Base-by-base conservation (phyloP, 2,329 filamentous ascomycete species). In the Neodidymelliopsis sp. region DNA sequence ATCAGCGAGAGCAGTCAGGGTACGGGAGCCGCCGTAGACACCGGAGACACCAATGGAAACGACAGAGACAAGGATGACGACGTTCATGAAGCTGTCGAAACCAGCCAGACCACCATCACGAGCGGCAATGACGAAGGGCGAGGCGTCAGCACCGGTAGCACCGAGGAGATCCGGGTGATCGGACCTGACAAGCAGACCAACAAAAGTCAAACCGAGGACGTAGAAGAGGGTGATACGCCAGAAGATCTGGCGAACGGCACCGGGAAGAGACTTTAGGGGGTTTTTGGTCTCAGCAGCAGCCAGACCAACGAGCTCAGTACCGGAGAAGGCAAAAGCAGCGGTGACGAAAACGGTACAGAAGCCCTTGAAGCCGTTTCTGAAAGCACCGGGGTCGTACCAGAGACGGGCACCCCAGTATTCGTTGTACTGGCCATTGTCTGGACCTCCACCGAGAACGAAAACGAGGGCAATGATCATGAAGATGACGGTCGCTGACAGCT, bases 61-160 rank as follows among this genome's bases (percentile, higher is more conserved):
- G 24, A 86, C 83, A 4, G 82, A 81, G 29, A 85, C 79, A 35
- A 85, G 77, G 60, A 88, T 85, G 41, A 88, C 80, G 12, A 80
- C 84, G 67, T 89, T 89, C 77, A 89, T 85, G 54, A 89, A 81
- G 18, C 79, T 80, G 18, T 85, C 84, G 11, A 89, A 78, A 2
- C 80, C 81, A 2, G 69, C 65, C 31, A 90, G 82, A 33, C 84
- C 83, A 6, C 84, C 84, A 48, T 84, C 77, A 53, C 81, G 73
- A 51, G 85, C 84, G 18, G 83, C 82, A 56, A 89, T 82, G 50
- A 89, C 86, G 62, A 89, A 88, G 1, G 87, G 87, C 0, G 82
- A 85, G 6, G 80, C 79, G 59, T 63, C 74, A 59, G 67, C 73
- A 56, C 59, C 63, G 43, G 57, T 68, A 6, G 40, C 53, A 34